Base-by-base conservation (phyloP, 345 rosid genomes). In the Mercurialis annua region DNA sequence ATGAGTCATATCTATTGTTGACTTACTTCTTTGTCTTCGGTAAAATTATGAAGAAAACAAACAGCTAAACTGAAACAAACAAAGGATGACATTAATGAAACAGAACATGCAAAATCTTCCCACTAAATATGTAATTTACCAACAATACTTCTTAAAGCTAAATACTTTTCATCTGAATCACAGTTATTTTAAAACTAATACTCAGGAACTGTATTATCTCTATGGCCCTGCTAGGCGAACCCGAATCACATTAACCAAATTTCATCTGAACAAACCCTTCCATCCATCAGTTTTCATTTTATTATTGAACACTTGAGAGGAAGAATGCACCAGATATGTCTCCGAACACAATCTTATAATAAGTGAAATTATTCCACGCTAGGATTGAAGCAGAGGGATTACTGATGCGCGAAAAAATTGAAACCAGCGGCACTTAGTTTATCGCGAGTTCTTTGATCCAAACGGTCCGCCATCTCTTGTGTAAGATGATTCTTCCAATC, bases 211-310 rank as follows among this genome's bases (percentile, higher is more conserved):
- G 42, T 21, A 44, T 46, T 86, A 94, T 98, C 98, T 94, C 99
- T 23, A 94, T 89, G 6, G 99, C 99, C 76, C 88, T 88, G 85
- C 97, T 89, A 27, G 97, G 99, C 0, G n/a, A n/a, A n/a, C n/a
- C n/a, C n/a, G n/a, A n/a, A n/a, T n/a, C n/a, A n/a, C n/a, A n/a
- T n/a, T n/a, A 64, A 95, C 96, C 59, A n/a, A n/a, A n/a, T n/a
- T n/a, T n/a, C n/a, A n/a, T n/a, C n/a, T n/a, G n/a, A n/a, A n/a
- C n/a, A n/a, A n/a, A n/a, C n/a, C n/a, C n/a, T n/a, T n/a, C n/a
- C n/a, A n/a, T n/a, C n/a, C n/a, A n/a, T n/a, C n/a, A n/a, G n/a
- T n/a, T n/a, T n/a, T n/a, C n/a, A n/a, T n/a, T n/a, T n/a, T n/a
- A n/a, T n/a, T n/a, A n/a, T n/a, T n/a, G n/a, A n/a, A n/a, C 65